Base-by-base conservation (phyloP, 257 asterid genomes). In the Cinchona pubescens region DNA sequence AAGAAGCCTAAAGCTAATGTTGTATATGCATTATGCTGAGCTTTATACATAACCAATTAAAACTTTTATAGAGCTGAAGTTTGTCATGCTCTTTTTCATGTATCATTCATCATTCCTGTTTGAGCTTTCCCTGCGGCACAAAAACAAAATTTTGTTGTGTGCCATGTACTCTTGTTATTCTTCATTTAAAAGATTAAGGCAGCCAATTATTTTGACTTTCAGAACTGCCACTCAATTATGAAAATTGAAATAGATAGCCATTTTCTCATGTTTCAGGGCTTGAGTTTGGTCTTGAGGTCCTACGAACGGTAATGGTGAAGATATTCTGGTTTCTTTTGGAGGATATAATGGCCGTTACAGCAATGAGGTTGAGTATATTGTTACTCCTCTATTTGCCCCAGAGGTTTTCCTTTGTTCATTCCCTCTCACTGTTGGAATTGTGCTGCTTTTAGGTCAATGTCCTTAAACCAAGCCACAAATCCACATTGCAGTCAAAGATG, bases 331-430 rank as follows among this genome's bases (percentile, higher is more conserved):
- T 79, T 86, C 96, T 30, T 94, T 94, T 85, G 99, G 98, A 72
- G 99, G 99, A 82, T 94, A 94, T 76, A 94, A 94, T 79, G 99
- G 99, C 84, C 89, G 87, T 82, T 95, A 92, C 91, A 95, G 80
- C 91, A 95, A 95, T 81, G 99, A 95, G 98, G 98, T 92, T 46
- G 45, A 62, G 37, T 78, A 13, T 46, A 78, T 75, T 35, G 74
- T 66, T 65, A 66, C 49, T 64, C 61, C 30, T 74, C 30, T 48
- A 61, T 61, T 67, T 59, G 61, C 9, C 25, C 65, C 65, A 18
- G 29, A 21, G 21, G 40, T 78, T 77, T 77, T 73, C 53, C 70
- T 40, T 30, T 67, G 43, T 81, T 78, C 77, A 58, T 51, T 59
- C 56, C 73, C 79, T 83, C 37, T 83, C 37, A 77, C 40, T 38